A percentile compares a stretch with the other conserved stretches of the same genome.
These are phyloP conservation scores for Chlamydomonas reinhardtii DNA, from an alignment of 163 green algal genomes.

Conservation along the genomic window DNA sequence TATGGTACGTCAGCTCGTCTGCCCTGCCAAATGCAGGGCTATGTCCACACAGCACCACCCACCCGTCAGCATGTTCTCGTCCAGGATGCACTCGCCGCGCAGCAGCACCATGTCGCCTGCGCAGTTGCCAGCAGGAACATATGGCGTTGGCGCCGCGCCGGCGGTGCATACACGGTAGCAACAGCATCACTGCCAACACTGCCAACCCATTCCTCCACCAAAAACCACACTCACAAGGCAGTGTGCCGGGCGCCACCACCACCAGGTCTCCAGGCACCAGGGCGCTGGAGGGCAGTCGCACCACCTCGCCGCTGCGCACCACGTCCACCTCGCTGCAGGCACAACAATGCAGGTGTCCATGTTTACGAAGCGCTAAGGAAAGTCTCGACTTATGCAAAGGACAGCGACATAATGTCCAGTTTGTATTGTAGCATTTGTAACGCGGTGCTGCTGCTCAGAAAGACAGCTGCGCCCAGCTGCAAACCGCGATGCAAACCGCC, in stretches of 20 bases:
- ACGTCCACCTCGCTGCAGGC: constrained; percentile 63
- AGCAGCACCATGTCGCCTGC: constrained; percentile 71
- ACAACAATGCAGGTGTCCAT: background rate
- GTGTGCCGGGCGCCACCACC: constrained; percentile 59
- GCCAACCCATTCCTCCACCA: no score
- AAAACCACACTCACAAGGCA: constrained; percentile 49
- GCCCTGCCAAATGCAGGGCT: no score
- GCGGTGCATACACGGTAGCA: no score
- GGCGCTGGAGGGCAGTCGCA: constrained; percentile 52
- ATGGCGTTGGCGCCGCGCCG: no score
- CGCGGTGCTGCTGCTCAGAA: no score
- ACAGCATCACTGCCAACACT: no score
- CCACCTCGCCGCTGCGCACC: constrained; percentile 48
- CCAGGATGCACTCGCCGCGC: constrained; percentile 74
- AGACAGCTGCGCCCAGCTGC: no score
- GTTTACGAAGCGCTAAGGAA: no score
- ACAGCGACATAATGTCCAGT: background rate
- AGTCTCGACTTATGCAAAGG: background rate
- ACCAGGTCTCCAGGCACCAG: constrained; percentile 79
- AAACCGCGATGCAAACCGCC: no score
- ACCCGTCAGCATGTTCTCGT: constrained; percentile 84
- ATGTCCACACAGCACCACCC: background rate
- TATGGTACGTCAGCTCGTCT: no score
- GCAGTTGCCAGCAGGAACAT: no score
- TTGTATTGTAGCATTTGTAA: no score